phyloP scores from a whole-genome alignment of 2,329 filamentous ascomycete genomes.

The Nakataea oryzae region DNA sequence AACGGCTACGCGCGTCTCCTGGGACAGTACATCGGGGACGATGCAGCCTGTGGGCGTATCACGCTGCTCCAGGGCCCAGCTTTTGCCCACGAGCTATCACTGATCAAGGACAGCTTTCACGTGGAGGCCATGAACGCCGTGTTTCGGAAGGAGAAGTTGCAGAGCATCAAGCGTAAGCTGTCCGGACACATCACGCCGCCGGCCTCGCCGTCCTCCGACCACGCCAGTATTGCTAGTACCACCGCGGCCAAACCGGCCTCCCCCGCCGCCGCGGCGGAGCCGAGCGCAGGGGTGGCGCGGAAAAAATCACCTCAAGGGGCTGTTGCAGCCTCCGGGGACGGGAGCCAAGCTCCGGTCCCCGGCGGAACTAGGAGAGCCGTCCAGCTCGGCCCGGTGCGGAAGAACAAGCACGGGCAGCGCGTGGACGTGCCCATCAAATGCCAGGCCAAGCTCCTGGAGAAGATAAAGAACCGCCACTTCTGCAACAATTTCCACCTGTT shows the following conservation, averaged over 20 bases:
- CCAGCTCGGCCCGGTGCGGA: too few relatives aligned
- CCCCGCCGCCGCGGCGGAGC: background rate
- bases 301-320: background rate
- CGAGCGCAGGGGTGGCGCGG: background rate
- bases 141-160: background rate
- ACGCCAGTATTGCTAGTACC: background rate
- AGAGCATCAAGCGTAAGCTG: background rate
- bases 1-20: background rate
- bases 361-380: background rate
- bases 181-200: background rate
- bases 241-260: background rate
- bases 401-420: background rate
- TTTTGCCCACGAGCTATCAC: background rate
- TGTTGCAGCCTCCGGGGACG: background rate
- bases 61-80: background rate
- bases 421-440: background rate
- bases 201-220: background rate
- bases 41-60: background rate
- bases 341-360: background rate
- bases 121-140: background rate
- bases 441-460: background rate
- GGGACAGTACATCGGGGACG: background rate
- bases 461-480: background rate
- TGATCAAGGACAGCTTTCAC: background rate
- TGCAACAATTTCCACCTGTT: background rate